Conservation (phyloP, 2,329 filamentous ascomycete species). For the Lecanosticta acicola region DNA sequence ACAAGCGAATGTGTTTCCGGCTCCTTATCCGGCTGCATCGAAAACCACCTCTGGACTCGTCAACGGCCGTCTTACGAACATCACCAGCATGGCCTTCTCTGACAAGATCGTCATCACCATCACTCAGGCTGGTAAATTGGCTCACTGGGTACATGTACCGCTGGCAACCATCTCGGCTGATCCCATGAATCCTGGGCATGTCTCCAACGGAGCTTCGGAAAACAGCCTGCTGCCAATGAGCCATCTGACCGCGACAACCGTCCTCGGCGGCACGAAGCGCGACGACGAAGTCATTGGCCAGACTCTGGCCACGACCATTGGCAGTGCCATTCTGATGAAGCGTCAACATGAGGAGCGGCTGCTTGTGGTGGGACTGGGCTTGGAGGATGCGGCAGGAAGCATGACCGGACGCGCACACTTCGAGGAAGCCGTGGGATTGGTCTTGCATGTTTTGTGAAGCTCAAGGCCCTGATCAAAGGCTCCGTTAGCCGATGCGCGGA, state of each 20-base stretch:
- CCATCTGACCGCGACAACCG: constrained; percentile 77
- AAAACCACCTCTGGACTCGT: constrained; percentile 53
- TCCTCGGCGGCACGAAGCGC: constrained; percentile 75
- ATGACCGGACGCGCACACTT: constrained; percentile 36
- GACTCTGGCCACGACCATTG: constrained; percentile 83
- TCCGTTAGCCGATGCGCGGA: no score
- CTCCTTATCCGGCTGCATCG: constrained; percentile 50
- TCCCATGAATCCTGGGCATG: constrained; percentile 55
- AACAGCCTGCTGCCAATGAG: constrained; percentile 65
- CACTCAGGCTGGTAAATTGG: constrained; percentile 75
- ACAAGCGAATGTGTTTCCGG: constrained; percentile 38
- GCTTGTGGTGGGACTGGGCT: constrained; percentile 54
- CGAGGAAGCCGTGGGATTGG: constrained; percentile 33
- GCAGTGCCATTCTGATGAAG: constrained; percentile 67
- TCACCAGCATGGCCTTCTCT: constrained; percentile 66
- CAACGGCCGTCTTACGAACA: constrained; percentile 64
- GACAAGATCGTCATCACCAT: constrained; percentile 91
- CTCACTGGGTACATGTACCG: constrained; percentile 91
- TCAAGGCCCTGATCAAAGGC: not conserved
- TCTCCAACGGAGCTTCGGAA: constrained; percentile 37
- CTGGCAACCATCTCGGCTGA: constrained; percentile 62
- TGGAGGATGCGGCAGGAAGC: constrained; percentile 37
- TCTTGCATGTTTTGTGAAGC: constrained; percentile 26
- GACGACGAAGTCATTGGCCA: constrained; percentile 74
- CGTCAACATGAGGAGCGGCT: constrained; percentile 58